Base-by-base conservation (phyloP, 208 protist genomes). In the Acanthamoeba castellanii region DNA sequence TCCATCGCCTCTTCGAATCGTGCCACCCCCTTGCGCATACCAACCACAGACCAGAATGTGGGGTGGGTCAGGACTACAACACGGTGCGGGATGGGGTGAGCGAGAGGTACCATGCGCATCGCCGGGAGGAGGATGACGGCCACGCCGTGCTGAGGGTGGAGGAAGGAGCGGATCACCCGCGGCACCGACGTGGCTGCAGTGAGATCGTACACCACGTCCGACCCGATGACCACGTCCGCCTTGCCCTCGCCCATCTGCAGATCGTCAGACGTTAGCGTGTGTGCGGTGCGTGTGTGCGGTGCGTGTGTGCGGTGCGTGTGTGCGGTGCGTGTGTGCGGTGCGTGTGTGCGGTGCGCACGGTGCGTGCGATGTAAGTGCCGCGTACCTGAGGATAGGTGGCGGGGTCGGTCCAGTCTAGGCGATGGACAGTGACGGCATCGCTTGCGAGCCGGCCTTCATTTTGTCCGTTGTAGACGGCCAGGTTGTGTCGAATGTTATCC, bases 181-280 rank as follows among this genome's bases (percentile, higher is more conserved):
- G 78, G 78, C 78, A 87, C 78, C 7, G 47, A 87, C 8, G 42
- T 37, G 47, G 78, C 78, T 0, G 78, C 78, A 0, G 78, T 87
- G 47, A 87, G 50, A 32, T 87, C 78, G n/a, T 87, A 87, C 47
- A 87, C 78, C 18, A 87, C 78, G 50, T 87, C 78, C 22, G 78
- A 87, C 16, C 78, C 78, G 32, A 87, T 87, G n/a, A 87, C 16
- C 22, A 87, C 50, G 50, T 87, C 78, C 7, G 78, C 72, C 11
- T 16, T n/a, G 25, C 68, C 68, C 13, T 42, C 6, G 37, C 42
- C 45, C 76, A 84, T 55, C 45, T 55, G 45, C 76, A 4, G 4
- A 42, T 84, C 30, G 42, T 6, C 42, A 8, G n/a, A 25, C 3
- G 11, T 84, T 30, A 84, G n/a, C n/a, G n/a, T n/a, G n/a, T n/a